Evolutionary conservation across 2,329 filamentous ascomycete genomes (phyloP).

Genomic region (Colletotrichum tabaci): DNA sequence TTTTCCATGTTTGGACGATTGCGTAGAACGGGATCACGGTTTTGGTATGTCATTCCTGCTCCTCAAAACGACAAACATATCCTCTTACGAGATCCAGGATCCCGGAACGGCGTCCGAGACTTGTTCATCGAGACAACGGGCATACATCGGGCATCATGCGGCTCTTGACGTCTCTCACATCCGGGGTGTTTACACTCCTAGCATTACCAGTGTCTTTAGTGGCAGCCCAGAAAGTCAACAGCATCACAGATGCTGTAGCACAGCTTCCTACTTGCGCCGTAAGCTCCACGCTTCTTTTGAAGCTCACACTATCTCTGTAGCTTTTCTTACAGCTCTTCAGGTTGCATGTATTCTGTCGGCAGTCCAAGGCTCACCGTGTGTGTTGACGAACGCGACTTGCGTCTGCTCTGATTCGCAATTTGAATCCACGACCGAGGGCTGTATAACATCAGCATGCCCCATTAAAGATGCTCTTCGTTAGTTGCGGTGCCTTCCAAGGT

Average conservation of each 20-base stretch:
- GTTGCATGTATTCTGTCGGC: conserved; percentile 28
- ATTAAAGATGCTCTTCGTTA: conserved; percentile 36
- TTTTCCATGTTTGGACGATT: conserved; percentile 3
- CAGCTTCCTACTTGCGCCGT: conserved; percentile 51
- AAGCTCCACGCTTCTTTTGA: not conserved
- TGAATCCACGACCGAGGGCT: conserved; percentile 21
- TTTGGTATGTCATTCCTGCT: not conserved
- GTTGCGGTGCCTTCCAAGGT: not conserved
- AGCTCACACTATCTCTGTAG: not conserved
- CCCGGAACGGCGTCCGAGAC: not conserved
- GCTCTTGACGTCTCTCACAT: conserved; percentile 5
- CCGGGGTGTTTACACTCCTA: conserved; percentile 12
- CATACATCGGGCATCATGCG: conserved; percentile 20
- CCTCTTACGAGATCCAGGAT: not conserved
- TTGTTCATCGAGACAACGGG: not conserved
- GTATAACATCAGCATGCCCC: conserved; percentile 26
- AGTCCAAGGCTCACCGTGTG: conserved; percentile 23
- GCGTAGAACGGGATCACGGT: conserved; percentile 8
- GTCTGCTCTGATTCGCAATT: conserved; percentile 34
- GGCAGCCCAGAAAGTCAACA: conserved; percentile 26
- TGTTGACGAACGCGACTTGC: conserved; percentile 24
- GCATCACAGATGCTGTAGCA: conserved; percentile 36
- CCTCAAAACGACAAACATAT: conserved; percentile 11
- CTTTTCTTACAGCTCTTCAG: conserved; percentile 13
- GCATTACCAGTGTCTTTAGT: conserved; percentile 6